Base-by-base conservation (phyloP, 768 basidiomycete genomes). In the Suillus fuscotomentosus region DNA sequence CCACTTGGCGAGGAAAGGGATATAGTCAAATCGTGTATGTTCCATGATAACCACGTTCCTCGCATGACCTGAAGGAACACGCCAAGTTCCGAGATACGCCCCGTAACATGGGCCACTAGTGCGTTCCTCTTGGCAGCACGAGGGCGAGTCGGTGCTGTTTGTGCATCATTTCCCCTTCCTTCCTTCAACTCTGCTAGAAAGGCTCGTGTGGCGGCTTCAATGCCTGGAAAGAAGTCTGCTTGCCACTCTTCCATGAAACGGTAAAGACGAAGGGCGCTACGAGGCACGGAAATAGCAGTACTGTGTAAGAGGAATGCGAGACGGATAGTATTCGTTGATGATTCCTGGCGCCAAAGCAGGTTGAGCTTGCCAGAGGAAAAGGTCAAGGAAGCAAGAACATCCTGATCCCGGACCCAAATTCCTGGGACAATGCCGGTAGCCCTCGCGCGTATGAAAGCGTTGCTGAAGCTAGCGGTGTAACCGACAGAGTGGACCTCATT, bases 11-110 rank as follows among this genome's bases (percentile, higher is more conserved):
- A 82, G 50, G 82, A 79, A 36, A 83, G 47, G 69, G 86, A 87
- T 2, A 74, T 75, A 9, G 85, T 74, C 0, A 79, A 81, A 60
- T 86, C 77, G 62, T 83, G 78, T 24, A 87, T 76, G 63, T 88
- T 84, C 90, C 88, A 93, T 9, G 90, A 88, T 39, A 94, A 75
- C 92, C 92, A 95, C 1, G 92, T 94, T 22, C 91, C 92, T 65
- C 88, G 91, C 89, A 94, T 92, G 47, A 94, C 87, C 69, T 94
- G 92, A 7, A 95, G 82, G 4, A 86, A 84, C 10, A 92, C 79
- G 31, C 83, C 83, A 27, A 87, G 71, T 24, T 82, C 82, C 5
- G 73, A 70, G 10, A 92, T 63, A 34, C 81, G 79, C 5, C 83
- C 80, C 66, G 89, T 84, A 17, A 91, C 63, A 53, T 88, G 84